phyloP scores from a whole-genome alignment of 495 filamentous ascomycete genomes.

The Penicillium nucicola region DNA sequence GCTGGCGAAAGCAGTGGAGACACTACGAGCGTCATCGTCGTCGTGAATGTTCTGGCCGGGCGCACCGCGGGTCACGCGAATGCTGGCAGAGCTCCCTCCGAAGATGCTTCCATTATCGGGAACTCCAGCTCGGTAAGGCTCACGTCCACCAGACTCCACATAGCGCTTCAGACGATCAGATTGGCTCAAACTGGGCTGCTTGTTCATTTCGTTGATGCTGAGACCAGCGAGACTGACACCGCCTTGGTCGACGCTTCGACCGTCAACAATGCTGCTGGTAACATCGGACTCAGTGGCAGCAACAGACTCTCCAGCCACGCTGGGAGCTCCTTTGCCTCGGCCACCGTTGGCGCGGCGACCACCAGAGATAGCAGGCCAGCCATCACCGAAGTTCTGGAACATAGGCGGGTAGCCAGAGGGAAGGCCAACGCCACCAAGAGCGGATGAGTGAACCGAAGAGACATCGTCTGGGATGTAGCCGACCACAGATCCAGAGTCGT shows the following conservation, averaged over 20 bases:
- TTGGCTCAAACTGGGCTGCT: slow-evolving; percentile 80
- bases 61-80: slow-evolving; percentile 49
- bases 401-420: slow-evolving; percentile 86
- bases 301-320: slow-evolving; percentile 85
- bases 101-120: slow-evolving; percentile 67
- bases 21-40: slow-evolving; percentile 92
- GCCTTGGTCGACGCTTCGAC: slow-evolving; percentile 71
- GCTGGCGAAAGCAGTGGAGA: slow-evolving; percentile 93
- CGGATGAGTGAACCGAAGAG: slow-evolving; percentile 90
- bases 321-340: slow-evolving; percentile 63
- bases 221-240: slow-evolving; percentile 83
- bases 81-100: slow-evolving; percentile 66
- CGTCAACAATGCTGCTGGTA: slow-evolving; percentile 66
- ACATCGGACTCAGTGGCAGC: slow-evolving; percentile 86
- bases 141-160: slow-evolving; percentile 73
- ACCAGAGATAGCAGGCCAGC: slow-evolving; percentile 77
- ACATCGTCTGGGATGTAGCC: slow-evolving; percentile 97
- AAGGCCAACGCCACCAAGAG: slow-evolving; percentile 77
- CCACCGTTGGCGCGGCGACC: slow-evolving; percentile 58
- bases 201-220: slow-evolving; percentile 69
- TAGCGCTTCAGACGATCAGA: slow-evolving; percentile 81
- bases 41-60: slow-evolving; percentile 47
- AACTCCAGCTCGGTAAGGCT: slow-evolving; percentile 41
- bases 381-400: slow-evolving; percentile 89
- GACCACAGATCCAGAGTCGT: slow-evolving; percentile 82